phyloP scores from a whole-genome alignment of 2,329 filamentous ascomycete species.

The Parastagonospora nodorum region DNA sequence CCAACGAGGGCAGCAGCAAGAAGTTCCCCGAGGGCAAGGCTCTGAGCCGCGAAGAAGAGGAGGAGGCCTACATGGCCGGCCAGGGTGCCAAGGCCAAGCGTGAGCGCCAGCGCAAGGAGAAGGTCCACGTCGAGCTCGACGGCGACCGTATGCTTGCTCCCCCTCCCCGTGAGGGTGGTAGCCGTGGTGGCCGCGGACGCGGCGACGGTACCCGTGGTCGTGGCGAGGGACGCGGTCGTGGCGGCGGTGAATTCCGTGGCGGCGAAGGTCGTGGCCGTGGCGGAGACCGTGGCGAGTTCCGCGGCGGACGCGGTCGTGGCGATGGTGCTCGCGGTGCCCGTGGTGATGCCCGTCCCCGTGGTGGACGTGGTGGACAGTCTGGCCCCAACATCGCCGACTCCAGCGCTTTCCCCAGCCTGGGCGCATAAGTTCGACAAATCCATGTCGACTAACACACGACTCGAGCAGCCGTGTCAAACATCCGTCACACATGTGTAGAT shows the following conservation, averaged over 20 bases:
- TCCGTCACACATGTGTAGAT: background rate
- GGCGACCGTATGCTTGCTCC: slow-evolving; percentile 60
- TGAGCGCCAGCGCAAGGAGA: slow-evolving; percentile 89
- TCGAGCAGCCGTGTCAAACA: slow-evolving; percentile 4
- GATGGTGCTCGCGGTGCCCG: slow-evolving; percentile 50
- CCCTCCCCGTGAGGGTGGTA: slow-evolving; percentile 59
- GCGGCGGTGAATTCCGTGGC: slow-evolving; percentile 51
- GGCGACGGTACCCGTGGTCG: slow-evolving; percentile 56
- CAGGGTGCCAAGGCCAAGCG: slow-evolving; percentile 76
- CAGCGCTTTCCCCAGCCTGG: slow-evolving; percentile 60
- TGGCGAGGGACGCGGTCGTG: slow-evolving; percentile 59
- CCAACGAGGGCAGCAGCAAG: slow-evolving; percentile 94
- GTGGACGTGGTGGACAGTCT: slow-evolving; percentile 52
- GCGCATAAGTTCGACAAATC: slow-evolving; percentile 45
- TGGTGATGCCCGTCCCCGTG: slow-evolving; percentile 55
- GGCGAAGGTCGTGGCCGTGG: slow-evolving; percentile 53
- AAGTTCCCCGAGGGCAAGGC: slow-evolving; percentile 89
- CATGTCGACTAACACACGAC: slow-evolving; percentile 25
- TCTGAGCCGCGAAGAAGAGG: slow-evolving; percentile 59
- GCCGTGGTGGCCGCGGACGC: slow-evolving; percentile 55
- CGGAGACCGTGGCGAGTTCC: slow-evolving; percentile 54
- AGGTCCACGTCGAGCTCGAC: slow-evolving; percentile 88
- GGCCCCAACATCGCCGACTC: slow-evolving; percentile 56
- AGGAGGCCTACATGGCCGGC: slow-evolving; percentile 75
- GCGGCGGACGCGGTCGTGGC: slow-evolving; percentile 50